Base-by-base conservation (phyloP, 2,329 filamentous ascomycete genomes). In the Aspergillus aculeatus region DNA sequence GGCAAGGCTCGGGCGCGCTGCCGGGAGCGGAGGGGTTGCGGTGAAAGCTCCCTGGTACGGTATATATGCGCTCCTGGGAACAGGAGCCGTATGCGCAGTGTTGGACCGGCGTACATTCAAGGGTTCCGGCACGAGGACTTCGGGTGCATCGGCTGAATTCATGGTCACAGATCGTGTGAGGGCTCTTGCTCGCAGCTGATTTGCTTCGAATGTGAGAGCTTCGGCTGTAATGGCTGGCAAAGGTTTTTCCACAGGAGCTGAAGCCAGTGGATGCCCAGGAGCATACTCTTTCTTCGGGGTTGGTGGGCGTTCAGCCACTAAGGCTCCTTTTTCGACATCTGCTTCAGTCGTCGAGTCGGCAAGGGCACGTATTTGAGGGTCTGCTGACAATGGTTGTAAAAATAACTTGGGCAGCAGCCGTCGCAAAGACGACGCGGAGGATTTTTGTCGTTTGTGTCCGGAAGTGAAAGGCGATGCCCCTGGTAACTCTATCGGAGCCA, bases 361-460 rank as follows among this genome's bases (percentile, higher is more conserved):
- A 3, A 77, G 69, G 16, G 73, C 74, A 0, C 68, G 69, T 35
- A 77, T 77, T 44, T 76, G 71, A 41, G 75, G 75, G 54, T 77
- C 75, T 2, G 68, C 67, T 31, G 73, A 76, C 23, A 77, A 57
- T 47, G 73, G 74, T 2, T 68, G 21, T 1, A 67, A 63, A 19
- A 73, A 69, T 2, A 66, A 52, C 29, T 71, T 76, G 16, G 73
- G 74, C 7, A 76, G 65, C 16, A 75, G 70, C 35, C 66, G 70
- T 26, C 66, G 65, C n/a, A 73, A 55, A 3, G 73, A 76, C 0
- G 74, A 75, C 1, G 72, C 55, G 2, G 74, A 76, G 3, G 74
- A 75, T 31, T 75, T 72, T 26, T 68, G 66, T 52, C 73, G 63
- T 32, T 64, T 69, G 35, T 75, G 74, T 9, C 51, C 51, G 14